A percentile compares a stretch with the other conserved stretches of the same genome.
Evolutionary conservation across 1,284 basidiomycete genomes (phyloP).

Genomic region (Fomitiporia mediterranea): DNA sequence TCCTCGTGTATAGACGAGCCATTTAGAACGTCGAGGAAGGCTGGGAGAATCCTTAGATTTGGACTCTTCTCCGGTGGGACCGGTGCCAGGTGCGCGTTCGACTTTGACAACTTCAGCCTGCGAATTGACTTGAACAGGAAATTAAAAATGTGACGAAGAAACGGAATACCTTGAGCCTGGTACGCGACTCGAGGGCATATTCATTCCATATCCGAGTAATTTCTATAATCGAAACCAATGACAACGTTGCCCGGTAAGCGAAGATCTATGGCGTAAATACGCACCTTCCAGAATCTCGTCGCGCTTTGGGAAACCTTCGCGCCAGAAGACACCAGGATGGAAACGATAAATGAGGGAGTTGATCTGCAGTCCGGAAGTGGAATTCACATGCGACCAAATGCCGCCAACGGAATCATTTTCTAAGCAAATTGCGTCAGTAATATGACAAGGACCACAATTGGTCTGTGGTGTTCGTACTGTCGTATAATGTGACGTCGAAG

Average conservation of each 20-base stretch:
- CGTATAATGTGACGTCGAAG: slow-evolving; percentile 51
- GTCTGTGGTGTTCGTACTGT: slow-evolving; percentile 28
- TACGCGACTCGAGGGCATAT: slow-evolving; percentile 48
- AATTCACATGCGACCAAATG: slow-evolving; percentile 61
- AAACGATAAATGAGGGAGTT: slow-evolving; percentile 49
- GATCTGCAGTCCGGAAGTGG: slow-evolving; percentile 55
- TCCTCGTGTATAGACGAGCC: slow-evolving; percentile 43
- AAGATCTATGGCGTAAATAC: slow-evolving; percentile 17
- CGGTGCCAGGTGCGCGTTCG: slow-evolving; percentile 26
- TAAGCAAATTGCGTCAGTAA: background rate
- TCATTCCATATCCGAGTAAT: slow-evolving; percentile 49
- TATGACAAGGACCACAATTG: background rate
- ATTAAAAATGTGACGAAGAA: background rate
- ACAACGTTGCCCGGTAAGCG: background rate
- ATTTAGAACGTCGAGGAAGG: slow-evolving; percentile 35
- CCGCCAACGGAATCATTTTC: slow-evolving; percentile 39
- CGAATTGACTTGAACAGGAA: slow-evolving; percentile 24
- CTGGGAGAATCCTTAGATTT: slow-evolving; percentile 10
- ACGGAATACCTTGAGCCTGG: slow-evolving; percentile 40
- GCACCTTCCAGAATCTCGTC: slow-evolving; percentile 52
- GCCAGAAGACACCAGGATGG: slow-evolving; percentile 27
- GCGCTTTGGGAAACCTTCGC: slow-evolving; percentile 44
- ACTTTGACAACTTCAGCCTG: slow-evolving; percentile 26
- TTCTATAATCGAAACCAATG: slow-evolving; percentile 30
- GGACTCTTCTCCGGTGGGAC: slow-evolving; percentile 23